phyloP scores from a whole-genome alignment of 2,329 filamentous ascomycete genomes.

The Hypoxylon sp. region DNA sequence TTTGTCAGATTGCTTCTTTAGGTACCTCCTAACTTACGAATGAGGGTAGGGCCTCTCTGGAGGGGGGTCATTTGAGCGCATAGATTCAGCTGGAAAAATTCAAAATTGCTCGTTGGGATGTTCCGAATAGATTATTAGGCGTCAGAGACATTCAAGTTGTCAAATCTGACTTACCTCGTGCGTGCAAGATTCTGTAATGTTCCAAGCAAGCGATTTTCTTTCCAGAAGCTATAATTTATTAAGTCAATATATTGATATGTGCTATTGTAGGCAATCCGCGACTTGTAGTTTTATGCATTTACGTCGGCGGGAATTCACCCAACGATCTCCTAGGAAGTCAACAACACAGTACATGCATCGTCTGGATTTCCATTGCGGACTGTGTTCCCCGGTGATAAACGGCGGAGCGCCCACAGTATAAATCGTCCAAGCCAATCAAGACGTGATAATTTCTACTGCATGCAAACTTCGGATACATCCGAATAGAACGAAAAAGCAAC shows the following conservation, averaged over 20 bases:
- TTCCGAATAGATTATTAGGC: no score
- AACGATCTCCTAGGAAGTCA: slow-evolving; percentile 18
- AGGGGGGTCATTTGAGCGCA: no score
- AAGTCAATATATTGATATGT: neutral
- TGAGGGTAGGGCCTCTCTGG: neutral
- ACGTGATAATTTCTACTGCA: slow-evolving; percentile 1
- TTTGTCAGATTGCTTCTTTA: slow-evolving; percentile 1
- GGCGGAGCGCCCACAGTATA: slow-evolving; percentile 14
- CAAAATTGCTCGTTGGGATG: no score
- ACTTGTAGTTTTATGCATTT: neutral
- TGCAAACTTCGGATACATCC: neutral
- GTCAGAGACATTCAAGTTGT: no score
- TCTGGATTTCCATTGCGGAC: neutral
- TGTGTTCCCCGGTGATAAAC: slow-evolving; percentile 2
- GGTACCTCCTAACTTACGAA: no score
- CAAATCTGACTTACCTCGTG: no score
- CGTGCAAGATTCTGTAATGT: no score
- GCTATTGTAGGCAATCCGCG: neutral
- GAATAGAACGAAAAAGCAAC: slow-evolving; percentile 1
- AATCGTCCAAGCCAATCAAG: slow-evolving; percentile 8
- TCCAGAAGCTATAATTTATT: neutral
- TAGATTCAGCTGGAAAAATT: neutral
- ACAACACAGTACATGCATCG: no score
- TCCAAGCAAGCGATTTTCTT: slow-evolving; percentile 1
- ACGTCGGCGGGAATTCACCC: neutral